phyloP scores from a whole-genome alignment of 345 rosid genomes.

The Sapria himalayana region DNA sequence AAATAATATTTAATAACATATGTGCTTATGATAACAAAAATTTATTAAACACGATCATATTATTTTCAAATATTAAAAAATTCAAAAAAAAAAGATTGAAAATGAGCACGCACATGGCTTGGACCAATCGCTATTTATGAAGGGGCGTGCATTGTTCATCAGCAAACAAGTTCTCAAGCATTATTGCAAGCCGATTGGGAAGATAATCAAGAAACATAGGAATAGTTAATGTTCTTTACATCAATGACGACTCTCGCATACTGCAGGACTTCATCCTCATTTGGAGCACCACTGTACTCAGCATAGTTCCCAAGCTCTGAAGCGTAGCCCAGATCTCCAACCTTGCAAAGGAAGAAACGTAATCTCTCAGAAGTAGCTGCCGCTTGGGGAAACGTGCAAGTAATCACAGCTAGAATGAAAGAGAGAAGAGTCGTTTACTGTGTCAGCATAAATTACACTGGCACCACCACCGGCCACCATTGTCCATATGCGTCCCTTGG shows the following conservation, averaged over 20 bases:
- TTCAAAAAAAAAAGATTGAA: background rate
- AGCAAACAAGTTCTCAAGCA: too few species aligned
- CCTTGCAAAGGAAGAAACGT: slow-evolving; percentile 23
- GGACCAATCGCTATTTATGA: too few species aligned
- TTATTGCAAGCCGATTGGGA: too few species aligned
- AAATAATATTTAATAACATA: too few species aligned
- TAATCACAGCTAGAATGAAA: background rate
- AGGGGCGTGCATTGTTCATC: too few species aligned
- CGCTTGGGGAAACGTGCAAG: background rate
- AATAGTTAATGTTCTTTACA: slow-evolving; percentile 22
- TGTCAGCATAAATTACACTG: slow-evolving; percentile 93
- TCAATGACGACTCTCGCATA: slow-evolving; percentile 95
- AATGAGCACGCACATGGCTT: background rate
- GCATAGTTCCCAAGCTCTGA: slow-evolving; percentile 93
- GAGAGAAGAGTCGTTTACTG: slow-evolving; percentile 23
- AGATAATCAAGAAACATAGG: background rate
- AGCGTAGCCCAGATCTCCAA: slow-evolving; percentile 94
- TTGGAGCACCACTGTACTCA: slow-evolving; percentile 98
- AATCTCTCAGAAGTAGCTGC: slow-evolving; percentile 2
- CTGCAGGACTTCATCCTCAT: slow-evolving; percentile 87
- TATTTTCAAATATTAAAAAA: too few species aligned
- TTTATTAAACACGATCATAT: too few species aligned
- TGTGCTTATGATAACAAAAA: too few species aligned
- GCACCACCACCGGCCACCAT: slow-evolving; percentile 99
- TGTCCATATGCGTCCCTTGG: slow-evolving; percentile 94